Conservation (phyloP, 2,329 filamentous ascomycete species). For the Aureobasidium pullulans region DNA sequence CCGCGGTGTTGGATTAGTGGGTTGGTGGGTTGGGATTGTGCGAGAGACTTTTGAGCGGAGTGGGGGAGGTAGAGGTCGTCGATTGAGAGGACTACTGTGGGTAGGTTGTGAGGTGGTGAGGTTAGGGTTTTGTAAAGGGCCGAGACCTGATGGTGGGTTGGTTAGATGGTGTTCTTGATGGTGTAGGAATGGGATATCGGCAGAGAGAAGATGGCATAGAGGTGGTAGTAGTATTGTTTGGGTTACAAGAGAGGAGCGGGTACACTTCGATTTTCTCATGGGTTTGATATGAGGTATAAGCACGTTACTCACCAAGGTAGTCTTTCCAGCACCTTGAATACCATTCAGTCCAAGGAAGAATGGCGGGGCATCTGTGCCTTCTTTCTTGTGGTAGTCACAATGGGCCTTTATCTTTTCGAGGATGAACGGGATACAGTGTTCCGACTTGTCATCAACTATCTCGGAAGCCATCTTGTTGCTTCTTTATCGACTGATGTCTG, state of each 20-base stretch:
- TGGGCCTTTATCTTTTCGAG: constrained; percentile 52
- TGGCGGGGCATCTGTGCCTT: constrained; percentile 44
- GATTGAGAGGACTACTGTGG: constrained; percentile 68
- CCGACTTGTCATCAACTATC: constrained; percentile 70
- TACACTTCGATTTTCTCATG: not conserved
- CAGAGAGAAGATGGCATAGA: too few relatives aligned
- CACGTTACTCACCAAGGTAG: constrained; percentile 58
- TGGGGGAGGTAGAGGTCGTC: constrained; percentile 85
- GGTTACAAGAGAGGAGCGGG: too few relatives aligned
- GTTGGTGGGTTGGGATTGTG: constrained; percentile 60
- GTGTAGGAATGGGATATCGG: too few relatives aligned
- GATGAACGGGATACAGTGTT: constrained; percentile 71
- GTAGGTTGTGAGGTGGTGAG: constrained; percentile 49
- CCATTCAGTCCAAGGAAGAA: constrained; percentile 87
- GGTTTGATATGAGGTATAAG: not conserved
- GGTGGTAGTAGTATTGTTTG: too few relatives aligned
- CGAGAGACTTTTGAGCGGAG: constrained; percentile 57
- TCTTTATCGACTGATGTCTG: not conserved
- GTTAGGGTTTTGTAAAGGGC: constrained; percentile 57
- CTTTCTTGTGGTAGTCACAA: constrained; percentile 32
- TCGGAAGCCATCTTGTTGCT: constrained; percentile 25
- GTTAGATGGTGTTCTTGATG: not conserved
- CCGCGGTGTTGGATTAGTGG: constrained; percentile 73
- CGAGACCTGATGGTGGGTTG: constrained; percentile 41
- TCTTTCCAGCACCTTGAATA: constrained; percentile 88